Evolutionary conservation across 176 grass and related monocot genomes (phyloP).

Genomic region (Ensete ventricosum): DNA sequence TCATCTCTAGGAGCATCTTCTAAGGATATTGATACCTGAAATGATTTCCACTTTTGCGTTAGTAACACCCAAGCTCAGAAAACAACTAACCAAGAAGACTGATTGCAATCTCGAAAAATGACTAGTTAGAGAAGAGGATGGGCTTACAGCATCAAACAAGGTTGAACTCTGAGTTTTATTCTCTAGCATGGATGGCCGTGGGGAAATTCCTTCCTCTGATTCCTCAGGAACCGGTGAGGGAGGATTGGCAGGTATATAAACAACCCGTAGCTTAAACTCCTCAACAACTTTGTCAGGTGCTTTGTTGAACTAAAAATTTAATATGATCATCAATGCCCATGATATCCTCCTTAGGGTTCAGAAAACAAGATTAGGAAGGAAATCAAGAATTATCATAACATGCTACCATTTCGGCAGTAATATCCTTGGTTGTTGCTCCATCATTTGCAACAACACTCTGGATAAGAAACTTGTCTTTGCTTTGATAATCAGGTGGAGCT

Average conservation of each 20-base stretch:
- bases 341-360: constrained; percentile 18
- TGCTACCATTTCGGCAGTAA: constrained; percentile 55
- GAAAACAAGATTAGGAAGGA: neutral
- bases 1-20: constrained; percentile 31
- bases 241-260: constrained; percentile 89
- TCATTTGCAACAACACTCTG: constrained; percentile 47
- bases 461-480: constrained; percentile 90
- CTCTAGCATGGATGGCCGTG: constrained; percentile 36
- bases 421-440: constrained; percentile 35
- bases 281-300: constrained; percentile 53
- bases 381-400: neutral
- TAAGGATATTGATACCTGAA: constrained; percentile 45
- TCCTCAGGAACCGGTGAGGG: constrained; percentile 93
- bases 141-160: constrained; percentile 32
- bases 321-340: neutral
- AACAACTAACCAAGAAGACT: neutral
- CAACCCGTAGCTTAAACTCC: constrained; percentile 75
- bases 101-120: constrained; percentile 11
- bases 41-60: neutral
- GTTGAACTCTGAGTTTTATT: constrained; percentile 43
- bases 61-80: neutral
- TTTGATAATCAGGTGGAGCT: constrained; percentile 66
- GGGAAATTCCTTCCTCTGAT: constrained; percentile 53
- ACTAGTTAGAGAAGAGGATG: neutral
- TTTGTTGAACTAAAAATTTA: constrained; percentile 64